Percentiles rank a stretch among this genome's conserved stretches.
Evolutionary conservation across 2,329 filamentous ascomycete genomes (phyloP).

Genomic region (Fusarium avenaceum): DNA sequence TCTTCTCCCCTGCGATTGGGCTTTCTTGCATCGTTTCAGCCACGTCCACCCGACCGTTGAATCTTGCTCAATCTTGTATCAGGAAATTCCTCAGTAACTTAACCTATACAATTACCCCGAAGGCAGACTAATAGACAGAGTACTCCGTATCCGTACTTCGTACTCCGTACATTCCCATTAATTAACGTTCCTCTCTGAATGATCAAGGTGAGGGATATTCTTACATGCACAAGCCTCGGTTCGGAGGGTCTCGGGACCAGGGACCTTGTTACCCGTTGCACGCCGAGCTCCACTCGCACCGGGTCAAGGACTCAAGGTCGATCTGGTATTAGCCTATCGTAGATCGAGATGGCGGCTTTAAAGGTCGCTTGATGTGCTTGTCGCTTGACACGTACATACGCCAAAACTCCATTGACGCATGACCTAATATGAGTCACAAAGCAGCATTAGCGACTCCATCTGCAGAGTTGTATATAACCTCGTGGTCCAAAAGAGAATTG

Average conservation of each 20-base stretch:
- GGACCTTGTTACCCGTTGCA: conserved; percentile 3
- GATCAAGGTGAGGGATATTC: conserved; percentile 16
- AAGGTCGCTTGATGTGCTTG: background rate
- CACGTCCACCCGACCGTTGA: background rate
- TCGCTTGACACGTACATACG: conserved; percentile 25
- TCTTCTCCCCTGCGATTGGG: background rate
- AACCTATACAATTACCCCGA: no score
- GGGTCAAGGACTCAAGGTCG: conserved; percentile 11
- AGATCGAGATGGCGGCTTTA: conserved; percentile 20
- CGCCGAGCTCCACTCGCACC: background rate
- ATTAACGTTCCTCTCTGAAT: background rate
- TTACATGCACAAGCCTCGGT: background rate
- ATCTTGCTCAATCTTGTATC: background rate
- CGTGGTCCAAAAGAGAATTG: conserved; percentile 5
- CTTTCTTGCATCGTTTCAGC: background rate
- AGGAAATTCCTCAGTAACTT: background rate
- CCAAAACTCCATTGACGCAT: conserved; percentile 26
- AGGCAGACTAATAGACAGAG: no score
- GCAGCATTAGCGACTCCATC: conserved; percentile 10
- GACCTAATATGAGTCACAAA: conserved; percentile 27
- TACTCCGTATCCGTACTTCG: no score
- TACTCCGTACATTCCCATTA: background rate
- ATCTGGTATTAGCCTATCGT: conserved; percentile 23
- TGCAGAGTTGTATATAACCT: conserved; percentile 10
- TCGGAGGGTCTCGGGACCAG: conserved; percentile 12